phyloP scores from a whole-genome alignment of 2,329 filamentous ascomycete genomes.

The Ambrosiella cleistominuta region DNA sequence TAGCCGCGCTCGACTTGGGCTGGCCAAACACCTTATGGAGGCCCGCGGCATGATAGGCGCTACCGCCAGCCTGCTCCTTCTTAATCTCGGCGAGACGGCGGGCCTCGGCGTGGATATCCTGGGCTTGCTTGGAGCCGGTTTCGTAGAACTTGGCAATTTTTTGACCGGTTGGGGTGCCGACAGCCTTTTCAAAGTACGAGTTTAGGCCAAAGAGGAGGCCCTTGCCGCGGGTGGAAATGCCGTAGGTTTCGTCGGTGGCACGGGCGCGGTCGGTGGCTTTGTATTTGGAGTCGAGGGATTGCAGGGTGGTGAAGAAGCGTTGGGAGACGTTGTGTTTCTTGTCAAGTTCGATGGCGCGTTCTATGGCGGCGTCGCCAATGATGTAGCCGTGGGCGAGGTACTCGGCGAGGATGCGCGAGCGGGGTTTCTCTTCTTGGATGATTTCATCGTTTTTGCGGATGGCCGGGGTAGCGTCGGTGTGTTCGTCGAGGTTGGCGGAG shows the following conservation, averaged over 20 bases:
- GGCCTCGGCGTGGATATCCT: constrained; percentile 87
- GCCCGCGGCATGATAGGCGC: constrained; percentile 40
- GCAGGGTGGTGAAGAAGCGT: constrained; percentile 62
- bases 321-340: constrained; percentile 69
- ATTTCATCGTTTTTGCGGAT: constrained; percentile 40
- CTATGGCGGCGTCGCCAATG: constrained; percentile 55
- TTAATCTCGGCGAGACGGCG: constrained; percentile 76
- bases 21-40: constrained; percentile 41
- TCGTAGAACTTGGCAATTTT: constrained; percentile 79
- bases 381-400: constrained; percentile 92
- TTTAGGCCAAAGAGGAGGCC: constrained; percentile 46
- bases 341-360: constrained; percentile 75
- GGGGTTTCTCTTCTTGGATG: constrained; percentile 91
- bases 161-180: constrained; percentile 71
- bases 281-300: constrained; percentile 66
- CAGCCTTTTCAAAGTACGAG: constrained; percentile 91
- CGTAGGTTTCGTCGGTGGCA: constrained; percentile 69
- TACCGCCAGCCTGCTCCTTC: constrained; percentile 43
- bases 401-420: constrained; percentile 82
- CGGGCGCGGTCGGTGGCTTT: constrained; percentile 76
- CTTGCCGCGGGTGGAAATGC: constrained; percentile 56
- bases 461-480: constrained; percentile 25
- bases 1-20: constrained; percentile 21
- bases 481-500: constrained; percentile 44
- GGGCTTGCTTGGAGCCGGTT: constrained; percentile 68